These are phyloP conservation scores for Gymnopilus junonius DNA, from an alignment of 768 basidiomycete genomes.

Conservation along the genomic window DNA sequence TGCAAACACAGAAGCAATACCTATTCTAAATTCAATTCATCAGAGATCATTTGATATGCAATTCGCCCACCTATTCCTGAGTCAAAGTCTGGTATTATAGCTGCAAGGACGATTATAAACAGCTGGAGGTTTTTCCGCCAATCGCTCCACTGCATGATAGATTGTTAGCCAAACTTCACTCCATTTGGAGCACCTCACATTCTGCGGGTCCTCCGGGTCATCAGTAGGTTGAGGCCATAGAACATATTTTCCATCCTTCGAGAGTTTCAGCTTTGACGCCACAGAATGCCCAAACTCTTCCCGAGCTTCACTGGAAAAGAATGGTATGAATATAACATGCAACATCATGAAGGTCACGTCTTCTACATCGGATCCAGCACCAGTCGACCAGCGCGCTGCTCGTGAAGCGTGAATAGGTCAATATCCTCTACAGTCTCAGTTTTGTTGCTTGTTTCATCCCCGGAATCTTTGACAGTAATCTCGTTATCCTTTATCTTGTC, in stretches of 20 bases:
- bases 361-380: conserved; percentile 31
- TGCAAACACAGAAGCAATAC: conserved; percentile 65
- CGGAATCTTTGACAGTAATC: neutral
- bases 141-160: conserved; percentile 43
- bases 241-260: conserved; percentile 58
- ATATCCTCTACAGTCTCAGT: conserved; percentile 16
- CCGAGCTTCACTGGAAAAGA: conserved; percentile 55
- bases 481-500: neutral
- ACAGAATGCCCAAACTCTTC: conserved; percentile 62
- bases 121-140: conserved; percentile 59
- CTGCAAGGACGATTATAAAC: conserved; percentile 63
- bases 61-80: conserved; percentile 57
- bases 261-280: conserved; percentile 60
- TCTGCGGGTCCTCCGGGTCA: conserved; percentile 67
- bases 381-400: conserved; percentile 58
- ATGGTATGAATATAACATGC: neutral
- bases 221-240: conserved; percentile 76
- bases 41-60: neutral
- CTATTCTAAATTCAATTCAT: conserved; percentile 29
- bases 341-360: neutral
- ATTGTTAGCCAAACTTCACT: neutral
- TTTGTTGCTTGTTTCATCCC: neutral
- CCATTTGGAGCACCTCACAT: conserved; percentile 22
- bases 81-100: conserved; percentile 70
- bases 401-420: conserved; percentile 51